A percentile compares a stretch with the other conserved stretches of the same genome.
Conservation (phyloP, 805 yeast species). For the Metschnikowia anglica region DNA sequence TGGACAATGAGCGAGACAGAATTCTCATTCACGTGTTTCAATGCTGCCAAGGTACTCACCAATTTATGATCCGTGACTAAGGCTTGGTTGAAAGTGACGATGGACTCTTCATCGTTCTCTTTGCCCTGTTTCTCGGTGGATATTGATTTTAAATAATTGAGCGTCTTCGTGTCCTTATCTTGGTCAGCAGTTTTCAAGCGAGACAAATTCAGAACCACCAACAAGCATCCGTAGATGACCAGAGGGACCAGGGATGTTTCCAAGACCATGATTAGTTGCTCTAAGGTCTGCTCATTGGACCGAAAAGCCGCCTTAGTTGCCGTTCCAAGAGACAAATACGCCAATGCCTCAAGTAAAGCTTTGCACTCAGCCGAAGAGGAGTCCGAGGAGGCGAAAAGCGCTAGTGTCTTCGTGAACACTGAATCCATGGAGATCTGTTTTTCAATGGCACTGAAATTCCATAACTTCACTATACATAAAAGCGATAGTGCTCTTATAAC, state of each 20-base stretch:
- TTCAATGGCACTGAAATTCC: conserved; percentile 21
- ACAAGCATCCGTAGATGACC: conserved; percentile 42
- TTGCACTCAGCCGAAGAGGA: neutral
- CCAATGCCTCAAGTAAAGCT: conserved; percentile 15
- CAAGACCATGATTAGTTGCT: conserved; percentile 15
- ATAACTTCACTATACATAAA: conserved; percentile 20
- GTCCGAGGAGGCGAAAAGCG: conserved; percentile 2
- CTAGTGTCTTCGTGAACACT: conserved; percentile 8
- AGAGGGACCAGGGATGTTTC: conserved; percentile 16
- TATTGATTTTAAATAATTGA: conserved; percentile 38
- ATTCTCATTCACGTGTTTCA: conserved; percentile 8
- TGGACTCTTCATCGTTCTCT: neutral
- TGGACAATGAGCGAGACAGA: conserved; percentile 18
- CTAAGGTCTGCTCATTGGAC: conserved; percentile 12
- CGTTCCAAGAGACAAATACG: conserved; percentile 18
- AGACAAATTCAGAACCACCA: conserved; percentile 42
- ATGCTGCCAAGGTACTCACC: conserved; percentile 14
- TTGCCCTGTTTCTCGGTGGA: conserved; percentile 17
- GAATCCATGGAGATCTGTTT: conserved; percentile 15
- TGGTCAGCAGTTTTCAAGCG: conserved; percentile 26
- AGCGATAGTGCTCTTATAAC: conserved; percentile 14
- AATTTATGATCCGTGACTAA: conserved; percentile 27
- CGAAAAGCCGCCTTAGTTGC: conserved; percentile 14
- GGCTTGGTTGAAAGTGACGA: conserved; percentile 33
- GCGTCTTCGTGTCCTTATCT: conserved; percentile 32